phyloP scores from a whole-genome alignment of 805 yeast species.

The Candida morakotiae region DNA sequence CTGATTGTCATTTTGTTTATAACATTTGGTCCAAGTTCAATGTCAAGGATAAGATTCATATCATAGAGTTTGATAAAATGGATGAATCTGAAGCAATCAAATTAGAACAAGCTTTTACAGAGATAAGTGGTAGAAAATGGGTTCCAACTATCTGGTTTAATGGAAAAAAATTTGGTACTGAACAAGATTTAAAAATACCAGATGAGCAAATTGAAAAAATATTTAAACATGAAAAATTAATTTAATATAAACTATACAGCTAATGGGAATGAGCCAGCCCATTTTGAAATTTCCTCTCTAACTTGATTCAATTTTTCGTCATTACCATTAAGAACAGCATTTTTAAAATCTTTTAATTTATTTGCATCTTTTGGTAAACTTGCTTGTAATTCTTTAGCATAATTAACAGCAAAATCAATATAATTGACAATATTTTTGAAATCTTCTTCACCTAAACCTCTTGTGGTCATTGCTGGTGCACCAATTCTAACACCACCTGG shows the following conservation, averaged over 20 bases:
- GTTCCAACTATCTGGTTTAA: conserved; percentile 66
- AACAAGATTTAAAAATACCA: conserved; percentile 40
- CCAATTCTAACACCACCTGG: conserved; percentile 98
- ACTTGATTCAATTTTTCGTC: conserved; percentile 58
- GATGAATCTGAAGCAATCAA: conserved; percentile 44
- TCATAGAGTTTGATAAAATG: conserved; percentile 61
- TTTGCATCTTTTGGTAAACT: conserved; percentile 87
- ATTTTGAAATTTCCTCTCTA: conserved; percentile 74
- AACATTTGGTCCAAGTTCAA: conserved; percentile 50
- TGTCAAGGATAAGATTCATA: conserved; percentile 44
- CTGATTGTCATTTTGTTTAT: conserved; percentile 67
- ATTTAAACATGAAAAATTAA: conserved; percentile 21
- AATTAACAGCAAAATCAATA: conserved; percentile 75
- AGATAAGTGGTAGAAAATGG: conserved; percentile 57
- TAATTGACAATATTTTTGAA: conserved; percentile 76
- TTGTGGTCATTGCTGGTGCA: conserved; percentile 97
- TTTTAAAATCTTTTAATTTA: conserved; percentile 94
- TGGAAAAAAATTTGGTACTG: conserved; percentile 58
- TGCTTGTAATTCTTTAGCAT: conserved; percentile 72
- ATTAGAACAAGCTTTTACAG: conserved; percentile 53
- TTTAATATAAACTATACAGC: conserved; percentile 21
- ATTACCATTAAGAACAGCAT: conserved; percentile 66
- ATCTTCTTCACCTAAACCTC: conserved; percentile 80
- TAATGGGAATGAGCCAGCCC: conserved; percentile 88
- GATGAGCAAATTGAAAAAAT: conserved; percentile 30